phyloP scores from a whole-genome alignment of 495 filamentous ascomycete genomes.

The Hypoxylon lienhwacheense region DNA sequence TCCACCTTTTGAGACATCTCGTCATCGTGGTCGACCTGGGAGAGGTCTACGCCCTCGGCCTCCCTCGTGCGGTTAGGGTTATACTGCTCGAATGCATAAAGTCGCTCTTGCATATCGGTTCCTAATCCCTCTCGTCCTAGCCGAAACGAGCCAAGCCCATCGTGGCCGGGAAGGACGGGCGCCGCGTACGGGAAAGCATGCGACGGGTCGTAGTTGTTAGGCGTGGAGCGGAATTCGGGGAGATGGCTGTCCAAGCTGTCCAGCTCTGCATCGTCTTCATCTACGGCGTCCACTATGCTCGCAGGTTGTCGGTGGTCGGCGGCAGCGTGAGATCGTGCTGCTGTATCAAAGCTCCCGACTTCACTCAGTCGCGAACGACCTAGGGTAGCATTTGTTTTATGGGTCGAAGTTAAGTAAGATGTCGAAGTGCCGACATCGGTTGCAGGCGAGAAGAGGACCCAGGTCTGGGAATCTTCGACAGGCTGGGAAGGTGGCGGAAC shows the following conservation, averaged over 20 bases:
- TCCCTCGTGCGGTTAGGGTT: conserved; percentile 73
- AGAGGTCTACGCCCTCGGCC: conserved; percentile 63
- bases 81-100: conserved; percentile 83
- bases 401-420: conserved; percentile 72
- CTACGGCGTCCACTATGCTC: conserved; percentile 48
- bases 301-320: conserved; percentile 45
- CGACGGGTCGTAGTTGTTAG: conserved; percentile 53
- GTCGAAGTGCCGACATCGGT: conserved; percentile 63
- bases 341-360: conserved; percentile 78
- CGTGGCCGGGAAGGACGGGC: conserved; percentile 81
- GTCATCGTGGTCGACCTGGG: conserved; percentile 56
- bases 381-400: conserved; percentile 68
- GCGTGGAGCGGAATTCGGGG: conserved; percentile 74
- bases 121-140: conserved; percentile 47
- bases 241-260: conserved; percentile 91
- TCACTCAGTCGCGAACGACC: conserved; percentile 79
- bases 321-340: conserved; percentile 52
- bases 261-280: conserved; percentile 70
- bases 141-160: conserved; percentile 83
- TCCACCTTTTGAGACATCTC: conserved; percentile 64
- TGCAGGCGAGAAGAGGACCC: conserved; percentile 89
- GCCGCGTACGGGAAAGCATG: conserved; percentile 42
- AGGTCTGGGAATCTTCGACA: conserved; percentile 80
- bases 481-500: conserved; percentile 42
- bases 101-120: conserved; percentile 67